phyloP scores from a whole-genome alignment of 2,329 filamentous ascomycete genomes.

The Ophiostoma novo-ulmi region DNA sequence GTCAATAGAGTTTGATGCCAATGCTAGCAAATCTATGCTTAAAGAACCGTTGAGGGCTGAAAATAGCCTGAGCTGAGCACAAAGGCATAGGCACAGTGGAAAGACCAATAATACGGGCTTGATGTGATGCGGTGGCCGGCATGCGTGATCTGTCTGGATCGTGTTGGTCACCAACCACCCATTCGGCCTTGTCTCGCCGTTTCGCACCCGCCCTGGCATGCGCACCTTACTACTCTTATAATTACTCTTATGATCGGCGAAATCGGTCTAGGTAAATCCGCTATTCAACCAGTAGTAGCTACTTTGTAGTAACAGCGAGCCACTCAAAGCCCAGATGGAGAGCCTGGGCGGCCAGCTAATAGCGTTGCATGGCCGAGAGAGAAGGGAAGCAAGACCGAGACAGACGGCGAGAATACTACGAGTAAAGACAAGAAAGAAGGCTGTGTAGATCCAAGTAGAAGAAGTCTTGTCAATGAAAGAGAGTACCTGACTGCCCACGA shows the following conservation, averaged over 20 bases:
- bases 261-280: not conserved
- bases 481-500: not conserved
- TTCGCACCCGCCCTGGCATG: not conserved
- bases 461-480: not conserved
- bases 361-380: constrained; percentile 7
- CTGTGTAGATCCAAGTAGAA: constrained; percentile 7
- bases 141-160: not conserved
- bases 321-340: not conserved
- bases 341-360: not conserved
- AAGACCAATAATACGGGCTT: not conserved
- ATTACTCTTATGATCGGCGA: not conserved
- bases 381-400: not conserved
- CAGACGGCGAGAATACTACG: not conserved
- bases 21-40: not conserved
- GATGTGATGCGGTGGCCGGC: not conserved
- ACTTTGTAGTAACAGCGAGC: not conserved
- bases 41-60: not conserved
- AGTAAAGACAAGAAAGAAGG: not conserved
- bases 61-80: not conserved
- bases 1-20: not conserved
- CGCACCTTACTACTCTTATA: not conserved
- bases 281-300: not conserved
- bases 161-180: not conserved
- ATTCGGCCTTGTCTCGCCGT: not conserved
- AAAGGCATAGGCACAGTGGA: not conserved